A percentile compares a stretch with the other conserved stretches of the same genome.
Evolutionary conservation across 2,329 filamentous ascomycete species (phyloP).

Genomic region (Exophiala lecanii-corni): DNA sequence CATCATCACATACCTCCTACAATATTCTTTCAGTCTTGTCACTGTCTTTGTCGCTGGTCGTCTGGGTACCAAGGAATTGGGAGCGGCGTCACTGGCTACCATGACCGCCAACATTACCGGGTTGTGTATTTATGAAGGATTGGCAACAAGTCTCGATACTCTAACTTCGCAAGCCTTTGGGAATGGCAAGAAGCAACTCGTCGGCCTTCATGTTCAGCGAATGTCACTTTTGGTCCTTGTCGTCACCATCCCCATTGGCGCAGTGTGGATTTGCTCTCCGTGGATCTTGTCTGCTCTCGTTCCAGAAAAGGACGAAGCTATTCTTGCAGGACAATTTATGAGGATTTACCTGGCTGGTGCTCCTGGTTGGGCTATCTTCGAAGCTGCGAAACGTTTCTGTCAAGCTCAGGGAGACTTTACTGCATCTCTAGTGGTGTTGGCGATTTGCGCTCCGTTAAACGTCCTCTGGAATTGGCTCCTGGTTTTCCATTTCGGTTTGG

Average conservation of each 20-base stretch:
- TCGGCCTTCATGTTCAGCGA: constrained; percentile 68
- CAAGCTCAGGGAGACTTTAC: constrained; percentile 73
- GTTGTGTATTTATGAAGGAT: constrained; percentile 66
- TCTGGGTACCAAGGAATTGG: constrained; percentile 60
- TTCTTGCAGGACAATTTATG: constrained; percentile 64
- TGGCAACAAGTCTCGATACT: constrained; percentile 80
- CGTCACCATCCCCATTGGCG: constrained; percentile 61
- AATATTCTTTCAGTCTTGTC: constrained; percentile 57
- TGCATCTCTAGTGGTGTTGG: constrained; percentile 69
- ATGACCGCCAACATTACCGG: constrained; percentile 71
- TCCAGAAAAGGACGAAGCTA: constrained; percentile 60
- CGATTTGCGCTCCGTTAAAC: constrained; percentile 71
- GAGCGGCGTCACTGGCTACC: constrained; percentile 55
- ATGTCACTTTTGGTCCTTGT: constrained; percentile 66
- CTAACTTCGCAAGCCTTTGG: constrained; percentile 83
- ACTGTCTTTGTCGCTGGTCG: constrained; percentile 66
- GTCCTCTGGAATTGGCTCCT: constrained; percentile 67
- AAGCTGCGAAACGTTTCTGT: constrained; percentile 68
- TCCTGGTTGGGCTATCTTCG: constrained; percentile 66
- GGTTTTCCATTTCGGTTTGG: constrained; percentile 58
- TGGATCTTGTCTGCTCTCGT: constrained; percentile 56
- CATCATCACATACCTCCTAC: constrained; percentile 27
- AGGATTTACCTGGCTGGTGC: constrained; percentile 61
- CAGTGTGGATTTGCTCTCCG: constrained; percentile 61
- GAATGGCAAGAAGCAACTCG: constrained; percentile 73